Base-by-base conservation (phyloP, 1,284 basidiomycete genomes). In the Macrocybe sp. region DNA sequence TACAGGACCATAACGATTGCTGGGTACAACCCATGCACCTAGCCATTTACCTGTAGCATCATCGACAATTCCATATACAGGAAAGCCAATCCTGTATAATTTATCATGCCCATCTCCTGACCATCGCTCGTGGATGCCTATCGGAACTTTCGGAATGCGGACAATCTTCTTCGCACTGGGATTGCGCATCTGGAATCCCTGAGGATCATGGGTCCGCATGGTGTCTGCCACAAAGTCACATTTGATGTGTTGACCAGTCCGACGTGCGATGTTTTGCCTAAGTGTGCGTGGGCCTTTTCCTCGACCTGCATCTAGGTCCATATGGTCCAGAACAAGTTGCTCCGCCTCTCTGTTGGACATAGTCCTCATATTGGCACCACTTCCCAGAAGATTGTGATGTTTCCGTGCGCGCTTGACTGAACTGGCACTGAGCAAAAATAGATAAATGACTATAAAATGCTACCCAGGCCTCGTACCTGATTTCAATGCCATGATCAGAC, bases 31-130 rank as follows among this genome's bases (percentile, higher is more conserved):
- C 62, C 63, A 67, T 4, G 53, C 54, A 37, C 55, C 61, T 14
- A 70, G 51, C 59, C 61, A 70, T 30, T 56, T 51, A 2, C 58
- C 56, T 0, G 59, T 62, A 2, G 57, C 59, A 54, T 62, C 54
- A 44, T 70, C 64, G 7, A 60, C 54, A 36, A 69, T 43, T 3
- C 54, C 67, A 56, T 58, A 71, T 8, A 67, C 59, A 1, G 61
- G 64, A 55, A 70, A 68, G 3, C 67, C 65, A 46, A 69, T 67
- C 32, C 45, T 42, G 33, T 59, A 53, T 6, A 70, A 56, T 46
- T 70, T 70, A 45, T 68, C 62, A 44, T 70, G 67, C 1, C 67
- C 66, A 54, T 69, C 63, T 6, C 51, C 63, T 11, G 57, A 34
- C 66, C 64, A 69, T 2, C 60, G 50, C 29, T 67, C 53, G 46